phyloP scores from a whole-genome alignment of 1,284 basidiomycete genomes.

The Lignosus rhinocerotis region DNA sequence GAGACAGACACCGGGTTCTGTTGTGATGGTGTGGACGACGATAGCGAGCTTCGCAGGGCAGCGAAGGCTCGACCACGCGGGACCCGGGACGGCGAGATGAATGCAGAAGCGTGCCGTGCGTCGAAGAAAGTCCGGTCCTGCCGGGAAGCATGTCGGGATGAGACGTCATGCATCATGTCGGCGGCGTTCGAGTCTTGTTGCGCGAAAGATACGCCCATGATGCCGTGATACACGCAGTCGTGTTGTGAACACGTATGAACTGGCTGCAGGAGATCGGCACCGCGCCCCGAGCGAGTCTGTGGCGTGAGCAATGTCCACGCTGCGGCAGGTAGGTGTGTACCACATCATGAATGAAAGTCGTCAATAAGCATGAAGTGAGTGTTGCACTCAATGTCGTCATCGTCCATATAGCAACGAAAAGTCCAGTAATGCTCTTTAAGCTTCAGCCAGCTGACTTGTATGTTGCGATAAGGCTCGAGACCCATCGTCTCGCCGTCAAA shows the following conservation, averaged over 20 bases:
- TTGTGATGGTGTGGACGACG: background rate
- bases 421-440: background rate
- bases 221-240: background rate
- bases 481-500: background rate
- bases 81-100: conserved; percentile 9
- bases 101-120: conserved; percentile 19
- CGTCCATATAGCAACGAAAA: conserved; percentile 1
- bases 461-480: conserved; percentile 10
- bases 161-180: background rate
- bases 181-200: background rate
- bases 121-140: conserved; percentile 18
- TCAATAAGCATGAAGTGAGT: background rate
- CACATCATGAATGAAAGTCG: background rate
- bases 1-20: background rate
- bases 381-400: conserved; percentile 20
- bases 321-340: no score
- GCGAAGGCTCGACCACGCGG: conserved; percentile 16
- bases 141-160: background rate
- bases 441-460: conserved; percentile 10
- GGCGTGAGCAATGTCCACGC: background rate
- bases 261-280: background rate
- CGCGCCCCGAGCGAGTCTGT: background rate
- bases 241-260: no score
- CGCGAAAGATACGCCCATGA: background rate
- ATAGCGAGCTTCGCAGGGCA: background rate